Evolutionary conservation across 306 rosid genomes (phyloP).

Genomic region (Citrullus mucosospermus): DNA sequence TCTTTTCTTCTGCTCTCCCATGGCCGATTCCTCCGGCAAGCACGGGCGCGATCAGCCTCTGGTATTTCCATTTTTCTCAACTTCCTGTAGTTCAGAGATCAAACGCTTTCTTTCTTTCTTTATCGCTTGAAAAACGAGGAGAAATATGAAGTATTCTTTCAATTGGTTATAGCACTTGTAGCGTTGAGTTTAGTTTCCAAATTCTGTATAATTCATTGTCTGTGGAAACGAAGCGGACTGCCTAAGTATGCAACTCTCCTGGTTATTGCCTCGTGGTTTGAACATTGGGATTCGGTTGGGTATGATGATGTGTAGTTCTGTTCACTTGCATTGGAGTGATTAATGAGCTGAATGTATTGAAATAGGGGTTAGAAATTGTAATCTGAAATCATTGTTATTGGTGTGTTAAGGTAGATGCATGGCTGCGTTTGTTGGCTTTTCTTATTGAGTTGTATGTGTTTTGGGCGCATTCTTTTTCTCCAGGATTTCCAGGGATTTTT

Average conservation of each 20-base stretch:
- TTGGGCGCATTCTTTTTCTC: slow-evolving; percentile 5
- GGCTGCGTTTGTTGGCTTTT: not conserved
- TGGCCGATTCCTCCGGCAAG: slow-evolving; percentile 38
- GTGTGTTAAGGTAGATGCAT: not conserved
- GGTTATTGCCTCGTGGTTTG: not conserved
- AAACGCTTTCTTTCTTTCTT: not conserved
- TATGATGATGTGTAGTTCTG: not conserved
- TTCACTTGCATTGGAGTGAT: not conserved
- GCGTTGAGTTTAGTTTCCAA: not conserved
- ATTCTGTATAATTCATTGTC: not conserved
- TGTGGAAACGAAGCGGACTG: not conserved
- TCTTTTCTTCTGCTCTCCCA: not conserved
- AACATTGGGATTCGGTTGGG: not conserved
- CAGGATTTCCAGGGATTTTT: slow-evolving; percentile 94
- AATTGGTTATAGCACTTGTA: not conserved
- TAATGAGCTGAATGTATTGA: not conserved
- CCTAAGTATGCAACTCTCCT: not conserved
- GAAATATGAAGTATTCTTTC: not conserved
- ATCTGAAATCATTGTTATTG: not conserved
- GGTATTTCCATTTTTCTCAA: slow-evolving; percentile 14
- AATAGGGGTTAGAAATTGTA: not conserved
- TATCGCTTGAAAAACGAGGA: not conserved
- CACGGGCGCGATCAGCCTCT: slow-evolving; percentile 38
- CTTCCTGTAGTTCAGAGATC: not conserved
- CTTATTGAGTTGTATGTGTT: slow-evolving; percentile 4